Base-by-base conservation (phyloP, 257 asterid species). In the Apocynum venetum region DNA sequence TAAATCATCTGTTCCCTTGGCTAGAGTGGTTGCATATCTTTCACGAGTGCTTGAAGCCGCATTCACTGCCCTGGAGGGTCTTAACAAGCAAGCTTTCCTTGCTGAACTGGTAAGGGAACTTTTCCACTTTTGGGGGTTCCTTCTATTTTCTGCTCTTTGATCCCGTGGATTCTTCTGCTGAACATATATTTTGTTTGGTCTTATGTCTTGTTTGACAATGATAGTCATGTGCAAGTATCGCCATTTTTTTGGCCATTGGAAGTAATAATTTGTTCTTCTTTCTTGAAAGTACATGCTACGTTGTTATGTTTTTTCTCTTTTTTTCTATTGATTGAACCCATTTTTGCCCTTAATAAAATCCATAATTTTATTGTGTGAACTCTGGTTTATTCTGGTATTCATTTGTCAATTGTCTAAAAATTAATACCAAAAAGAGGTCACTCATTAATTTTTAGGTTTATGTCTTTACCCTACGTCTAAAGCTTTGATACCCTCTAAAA, bases 61-160 rank as follows among this genome's bases (percentile, higher is more conserved):
- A 81, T 96, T 96, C 89, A 93, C 99, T 75, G 96, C 96, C 49
- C 92, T 96, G 47, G 99, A 96, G 80, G 98, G 99, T 89, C 98
- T 89, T 73, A 93, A 93, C 87, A 96, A 96, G 82, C 99, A 96
- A 87, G 90, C 99, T 55, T 96, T 96, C 88, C 87, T 96, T 75
- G 86, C 93, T 68, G 97, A 96, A 82, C 86, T 96, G 97, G 99
- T 96, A 89, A 36, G 1, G 20, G 36, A 69, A 12, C n/a, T 2
- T 64, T 76, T 53, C 19, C 38, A 3, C 57, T 76, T 14, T 36
- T 41, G 71, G 6, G n/a, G n/a, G 61, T 55, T 55, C 61, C 61
- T 57, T 25, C 61, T 15, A 0, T 55, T 55, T 46, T 38, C 52
- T 55, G 6, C 70, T 64, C 70, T 3, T 36, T 46, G 25, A 51